These are phyloP conservation scores for Rhododendron molle DNA, from an alignment of 148 eudicot genomes.

Conservation along the genomic window DNA sequence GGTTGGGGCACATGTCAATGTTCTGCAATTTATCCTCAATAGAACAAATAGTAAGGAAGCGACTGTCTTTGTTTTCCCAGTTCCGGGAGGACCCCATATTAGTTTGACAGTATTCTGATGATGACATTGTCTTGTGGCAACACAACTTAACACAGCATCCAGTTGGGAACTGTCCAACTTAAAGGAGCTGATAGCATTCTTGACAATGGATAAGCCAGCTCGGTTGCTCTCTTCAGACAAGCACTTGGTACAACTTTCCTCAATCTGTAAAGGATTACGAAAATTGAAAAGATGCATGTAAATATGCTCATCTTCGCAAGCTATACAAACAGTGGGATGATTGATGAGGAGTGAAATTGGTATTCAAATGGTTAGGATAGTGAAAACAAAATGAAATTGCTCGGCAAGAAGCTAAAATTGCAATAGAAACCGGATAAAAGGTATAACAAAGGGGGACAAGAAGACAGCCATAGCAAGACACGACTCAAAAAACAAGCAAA, in stretches of 20 bases:
- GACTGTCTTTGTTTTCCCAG: slow-evolving; percentile 55
- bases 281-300: not conserved
- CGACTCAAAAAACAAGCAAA: not conserved
- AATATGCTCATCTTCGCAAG: too few relatives aligned
- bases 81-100: slow-evolving; percentile 73
- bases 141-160: slow-evolving; percentile 32
- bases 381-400: not conserved
- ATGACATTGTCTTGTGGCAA: slow-evolving; percentile 32
- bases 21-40: slow-evolving; percentile 22
- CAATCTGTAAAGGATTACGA: slow-evolving; percentile 3
- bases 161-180: slow-evolving; percentile 38
- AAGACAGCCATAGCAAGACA: not conserved
- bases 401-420: not conserved
- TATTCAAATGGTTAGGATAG: not conserved
- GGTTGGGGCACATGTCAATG: slow-evolving; percentile 48
- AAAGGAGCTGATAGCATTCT: slow-evolving; percentile 13
- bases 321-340: not conserved
- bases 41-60: slow-evolving; percentile 28
- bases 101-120: slow-evolving; percentile 33
- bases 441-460: not conserved
- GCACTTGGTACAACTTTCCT: not conserved
- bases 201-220: slow-evolving; percentile 2
- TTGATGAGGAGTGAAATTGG: not conserved
- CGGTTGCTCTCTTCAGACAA: not conserved
- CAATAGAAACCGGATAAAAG: not conserved